Percentiles rank a stretch among this genome's conserved stretches.
Conservation (phyloP, 306 rosid species). For the Quercus rubra region DNA sequence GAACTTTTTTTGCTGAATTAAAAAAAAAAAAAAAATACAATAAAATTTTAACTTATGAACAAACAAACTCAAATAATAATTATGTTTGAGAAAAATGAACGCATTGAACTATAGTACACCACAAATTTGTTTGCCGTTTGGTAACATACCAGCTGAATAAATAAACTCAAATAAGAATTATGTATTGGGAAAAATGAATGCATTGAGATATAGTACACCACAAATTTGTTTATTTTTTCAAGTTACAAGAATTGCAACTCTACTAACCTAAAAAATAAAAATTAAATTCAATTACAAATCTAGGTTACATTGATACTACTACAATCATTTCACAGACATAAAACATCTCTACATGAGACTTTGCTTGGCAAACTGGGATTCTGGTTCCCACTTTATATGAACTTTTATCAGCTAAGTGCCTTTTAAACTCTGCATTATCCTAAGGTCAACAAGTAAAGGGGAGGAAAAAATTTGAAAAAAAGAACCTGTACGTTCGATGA, state of each 20-base stretch:
- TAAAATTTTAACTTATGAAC: too few species aligned
- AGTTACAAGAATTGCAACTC: not conserved
- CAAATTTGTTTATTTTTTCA: not conserved
- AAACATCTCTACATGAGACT: slow-evolving; percentile 2
- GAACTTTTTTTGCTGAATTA: not conserved
- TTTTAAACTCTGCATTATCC: not conserved
- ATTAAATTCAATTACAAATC: not conserved
- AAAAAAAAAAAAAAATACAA: too few species aligned
- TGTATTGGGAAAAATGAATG: not conserved
- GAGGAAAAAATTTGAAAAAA: not conserved
- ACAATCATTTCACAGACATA: not conserved
- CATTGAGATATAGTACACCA: not conserved
- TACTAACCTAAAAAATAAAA: too few species aligned
- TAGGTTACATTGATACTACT: not conserved
- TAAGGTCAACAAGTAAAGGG: not conserved
- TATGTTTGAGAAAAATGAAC: too few species aligned
- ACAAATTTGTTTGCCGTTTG: not conserved
- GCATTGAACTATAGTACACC: not conserved
- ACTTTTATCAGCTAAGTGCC: slow-evolving; percentile 3
- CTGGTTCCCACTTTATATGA: slow-evolving; percentile 29
- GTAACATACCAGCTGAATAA: not conserved
- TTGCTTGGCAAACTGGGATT: slow-evolving; percentile 1
- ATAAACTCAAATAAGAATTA: not conserved
- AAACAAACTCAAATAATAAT: too few species aligned
- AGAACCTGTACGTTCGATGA: not conserved